Base-by-base conservation (phyloP, 1,284 basidiomycete species). In the Mycosarcoma maydis region DNA sequence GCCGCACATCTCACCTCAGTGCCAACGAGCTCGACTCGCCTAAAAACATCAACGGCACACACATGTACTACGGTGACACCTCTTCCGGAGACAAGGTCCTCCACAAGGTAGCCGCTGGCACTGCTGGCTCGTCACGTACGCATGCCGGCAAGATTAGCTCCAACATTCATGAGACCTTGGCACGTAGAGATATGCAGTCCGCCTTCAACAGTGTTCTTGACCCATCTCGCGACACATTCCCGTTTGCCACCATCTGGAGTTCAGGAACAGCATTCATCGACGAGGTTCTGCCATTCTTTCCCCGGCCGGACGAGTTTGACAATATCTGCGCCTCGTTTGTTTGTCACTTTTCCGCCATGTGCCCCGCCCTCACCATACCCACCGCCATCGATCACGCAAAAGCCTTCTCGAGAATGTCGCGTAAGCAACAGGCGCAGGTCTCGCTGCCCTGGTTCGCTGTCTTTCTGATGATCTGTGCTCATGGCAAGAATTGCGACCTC, bases 191-290 rank as follows among this genome's bases (percentile, higher is more conserved):
- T 22, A 39, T 71, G 42, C 68, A 54, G 42, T 49, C 51, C 16
- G 68, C 68, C 6, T 60, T 71, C 57, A 62, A 57, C 54, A 52
- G 53, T 37, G 47, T 71, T 4, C 62, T 71, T 19, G 53, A 66
- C 26, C 53, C 57, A 6, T 65, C 62, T 23, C 53, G 53, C 26
- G 62, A 67, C n/a, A 58, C 62, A 3, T 71, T 66, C 19, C 68
- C 68, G 11, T 71, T 71, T 36, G 51, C 50, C 14, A 71, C 68
- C 16, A 71, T 66, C 46, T 71, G 68, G 68, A 45, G 44, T 38
- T 67, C 64, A 8, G 64, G 64, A n/a, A 60, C 56, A 3, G 64
- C 54, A 2, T 70, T 70, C 34, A 56, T 64, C 61, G 60, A 70
- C 8, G 61, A 70, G 27, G 50, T 70, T 5, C 30, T 67, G n/a